Conservation (phyloP, 2,329 filamentous ascomycete species). For the Rhinocladiella mackenziei region DNA sequence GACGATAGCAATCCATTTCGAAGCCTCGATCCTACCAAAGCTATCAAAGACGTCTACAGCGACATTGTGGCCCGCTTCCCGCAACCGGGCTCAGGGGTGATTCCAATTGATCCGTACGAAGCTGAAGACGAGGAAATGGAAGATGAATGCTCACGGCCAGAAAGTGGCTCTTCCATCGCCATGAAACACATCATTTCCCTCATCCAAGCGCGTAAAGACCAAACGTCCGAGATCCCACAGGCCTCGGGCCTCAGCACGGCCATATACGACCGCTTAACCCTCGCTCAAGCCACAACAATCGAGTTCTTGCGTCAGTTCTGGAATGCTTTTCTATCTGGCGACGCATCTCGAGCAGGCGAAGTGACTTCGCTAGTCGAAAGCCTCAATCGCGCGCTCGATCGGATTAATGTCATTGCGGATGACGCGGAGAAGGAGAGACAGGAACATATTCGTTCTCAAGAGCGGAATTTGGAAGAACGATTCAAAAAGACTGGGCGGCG, state of each 20-base stretch:
- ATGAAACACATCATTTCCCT: conserved; percentile 56
- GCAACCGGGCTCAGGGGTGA: conserved; percentile 23
- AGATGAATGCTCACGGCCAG: conserved; percentile 55
- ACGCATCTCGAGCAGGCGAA: conserved; percentile 74
- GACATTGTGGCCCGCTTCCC: conserved; percentile 23
- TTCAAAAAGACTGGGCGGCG: conserved; percentile 71
- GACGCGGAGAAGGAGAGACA: conserved; percentile 73
- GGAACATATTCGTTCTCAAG: conserved; percentile 61
- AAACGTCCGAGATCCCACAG: conserved; percentile 38
- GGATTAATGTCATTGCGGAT: conserved; percentile 74
- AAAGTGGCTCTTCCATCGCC: conserved; percentile 62
- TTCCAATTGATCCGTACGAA: conserved; percentile 24
- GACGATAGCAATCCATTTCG: conserved; percentile 21
- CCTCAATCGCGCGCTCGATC: conserved; percentile 67
- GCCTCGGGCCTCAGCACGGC: conserved; percentile 47
- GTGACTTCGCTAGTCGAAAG: conserved; percentile 78
- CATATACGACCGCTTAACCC: conserved; percentile 59
- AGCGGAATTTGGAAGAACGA: conserved; percentile 66
- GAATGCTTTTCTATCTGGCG: conserved; percentile 84
- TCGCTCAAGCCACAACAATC: conserved; percentile 86
- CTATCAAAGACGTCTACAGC: conserved; percentile 21
- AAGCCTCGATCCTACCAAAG: conserved; percentile 24
- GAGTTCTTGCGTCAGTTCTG: conserved; percentile 99
- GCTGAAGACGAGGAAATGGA: conserved; percentile 23
- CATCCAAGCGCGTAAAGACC: conserved; percentile 55